Evolutionary conservation across 2,329 filamentous ascomycete genomes (phyloP), one percentile per base, ranked within the genome.

Genomic region (Sclerotinia nivalis): DNA sequence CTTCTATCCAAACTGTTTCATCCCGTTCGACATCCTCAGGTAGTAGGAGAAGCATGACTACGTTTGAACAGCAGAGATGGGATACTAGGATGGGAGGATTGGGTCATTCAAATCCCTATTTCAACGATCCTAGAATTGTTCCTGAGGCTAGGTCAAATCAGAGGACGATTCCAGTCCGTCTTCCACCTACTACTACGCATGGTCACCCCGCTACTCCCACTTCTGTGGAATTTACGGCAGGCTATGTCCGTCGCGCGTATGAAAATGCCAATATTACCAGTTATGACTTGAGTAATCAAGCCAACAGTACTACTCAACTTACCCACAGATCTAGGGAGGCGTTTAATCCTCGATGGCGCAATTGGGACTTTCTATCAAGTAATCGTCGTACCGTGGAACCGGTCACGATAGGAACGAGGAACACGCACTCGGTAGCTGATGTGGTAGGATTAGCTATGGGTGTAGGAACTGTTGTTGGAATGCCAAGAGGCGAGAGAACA

Each of bases 81-180:
- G 6, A 52, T 20, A 31, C 31, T 25, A 64, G 60, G 22, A 58
- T 40, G 34, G 55, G 55, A 12, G 20, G 55, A 20, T 28, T 52
- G 4, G 22, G 22, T 25, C 2, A 10, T 25, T 1, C 1, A 3
- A 40, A 10, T 37, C 15, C 47, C n/a, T 7, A n/a, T 28, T n/a
- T n/a, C 2, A 1, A 34, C 4, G 20, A 34, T n/a, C 20, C 28
- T 25, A 15, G 7, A 12, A 40, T 20, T 20, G 0, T 4, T 40
- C 28, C 9, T 0, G 3, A 1, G 4, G 4, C 31, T 18, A 4
- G 22, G 1, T 13, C 15, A 50, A n/a, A 6, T 4, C 13, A 1
- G 12, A 4, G 7, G 13, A 1, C 4, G 4, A 4, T 7, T 25
- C 31, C 0, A 3, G 31, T 7, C 8, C 28, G 22, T 28, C 18